phyloP scores from a whole-genome alignment of 2,329 filamentous ascomycete species.

The Pseudogymnoascus sp. region DNA sequence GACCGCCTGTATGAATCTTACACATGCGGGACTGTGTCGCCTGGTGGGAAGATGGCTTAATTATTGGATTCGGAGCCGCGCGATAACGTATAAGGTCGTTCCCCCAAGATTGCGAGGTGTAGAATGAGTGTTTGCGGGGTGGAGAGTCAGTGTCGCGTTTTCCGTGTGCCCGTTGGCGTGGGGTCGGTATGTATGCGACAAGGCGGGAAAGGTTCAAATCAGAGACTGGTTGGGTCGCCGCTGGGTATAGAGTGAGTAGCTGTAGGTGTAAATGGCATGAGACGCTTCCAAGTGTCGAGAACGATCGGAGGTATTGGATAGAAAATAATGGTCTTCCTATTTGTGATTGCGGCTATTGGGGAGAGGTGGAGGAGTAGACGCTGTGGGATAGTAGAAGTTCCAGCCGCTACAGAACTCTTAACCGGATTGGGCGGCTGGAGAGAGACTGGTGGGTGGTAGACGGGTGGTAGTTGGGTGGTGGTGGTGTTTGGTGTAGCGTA shows the following conservation, averaged over 20 bases:
- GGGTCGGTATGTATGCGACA: not conserved
- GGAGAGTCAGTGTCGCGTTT: slow-evolving; percentile 8
- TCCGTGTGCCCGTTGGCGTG: not conserved
- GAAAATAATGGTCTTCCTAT: not conserved
- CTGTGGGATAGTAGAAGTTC: slow-evolving; percentile 6
- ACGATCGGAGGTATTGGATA: not conserved
- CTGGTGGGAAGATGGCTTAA: not conserved
- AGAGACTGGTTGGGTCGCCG: not conserved
- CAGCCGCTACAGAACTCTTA: not conserved
- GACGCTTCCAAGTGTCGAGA: not conserved
- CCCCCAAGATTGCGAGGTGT: not conserved
- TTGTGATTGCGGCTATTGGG: not conserved
- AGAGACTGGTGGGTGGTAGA: slow-evolving; percentile 6
- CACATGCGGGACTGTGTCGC: not conserved
- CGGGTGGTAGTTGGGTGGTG: not conserved
- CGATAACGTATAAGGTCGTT: not conserved
- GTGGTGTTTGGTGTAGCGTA: not conserved
- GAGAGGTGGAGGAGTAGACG: not conserved
- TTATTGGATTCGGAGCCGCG: not conserved
- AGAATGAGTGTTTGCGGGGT: not conserved
- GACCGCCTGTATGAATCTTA: not conserved
- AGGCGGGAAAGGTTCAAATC: not conserved
- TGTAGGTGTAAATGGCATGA: not conserved
- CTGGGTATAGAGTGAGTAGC: not conserved
- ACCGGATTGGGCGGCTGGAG: slow-evolving; percentile 12